phyloP scores from a whole-genome alignment of 164 flowering plant genomes.

The Saururus chinensis region DNA sequence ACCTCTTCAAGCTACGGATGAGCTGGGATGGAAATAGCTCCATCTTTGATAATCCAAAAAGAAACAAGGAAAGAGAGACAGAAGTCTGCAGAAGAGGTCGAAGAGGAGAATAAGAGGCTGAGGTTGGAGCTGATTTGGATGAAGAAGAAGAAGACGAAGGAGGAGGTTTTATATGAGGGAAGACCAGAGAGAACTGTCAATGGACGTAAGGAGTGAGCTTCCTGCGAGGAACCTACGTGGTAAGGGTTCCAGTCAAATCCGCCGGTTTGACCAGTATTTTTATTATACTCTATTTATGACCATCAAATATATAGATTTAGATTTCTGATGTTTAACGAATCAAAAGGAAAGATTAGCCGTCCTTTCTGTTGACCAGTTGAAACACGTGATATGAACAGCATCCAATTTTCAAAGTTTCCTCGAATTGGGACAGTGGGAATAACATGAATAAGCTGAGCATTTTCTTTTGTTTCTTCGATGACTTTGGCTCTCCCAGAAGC shows the following conservation, averaged over 20 bases:
- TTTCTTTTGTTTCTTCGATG: no score
- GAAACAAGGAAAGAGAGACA: not conserved
- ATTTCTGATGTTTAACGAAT: no score
- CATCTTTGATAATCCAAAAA: not conserved
- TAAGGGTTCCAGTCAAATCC: not conserved
- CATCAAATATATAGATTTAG: no score
- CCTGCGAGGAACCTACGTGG: not conserved
- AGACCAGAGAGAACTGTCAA: no score
- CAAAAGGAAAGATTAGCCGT: no score
- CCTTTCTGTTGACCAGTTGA: no score
- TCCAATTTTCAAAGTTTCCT: no score
- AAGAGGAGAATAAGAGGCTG: not conserved
- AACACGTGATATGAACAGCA: no score
- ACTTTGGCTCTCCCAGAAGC: no score
- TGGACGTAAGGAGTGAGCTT: not conserved
- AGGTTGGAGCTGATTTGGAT: not conserved
- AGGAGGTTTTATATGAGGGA: not conserved
- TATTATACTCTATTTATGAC: not conserved
- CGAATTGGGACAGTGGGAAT: no score
- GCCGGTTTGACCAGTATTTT: not conserved
- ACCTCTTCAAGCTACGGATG: conserved; percentile 1
- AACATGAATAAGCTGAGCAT: no score
- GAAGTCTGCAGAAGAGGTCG: not conserved
- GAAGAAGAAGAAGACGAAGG: not conserved
- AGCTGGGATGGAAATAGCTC: not conserved